Conservation (phyloP, 257 asterid species). For the Ehretia macrophylla region DNA sequence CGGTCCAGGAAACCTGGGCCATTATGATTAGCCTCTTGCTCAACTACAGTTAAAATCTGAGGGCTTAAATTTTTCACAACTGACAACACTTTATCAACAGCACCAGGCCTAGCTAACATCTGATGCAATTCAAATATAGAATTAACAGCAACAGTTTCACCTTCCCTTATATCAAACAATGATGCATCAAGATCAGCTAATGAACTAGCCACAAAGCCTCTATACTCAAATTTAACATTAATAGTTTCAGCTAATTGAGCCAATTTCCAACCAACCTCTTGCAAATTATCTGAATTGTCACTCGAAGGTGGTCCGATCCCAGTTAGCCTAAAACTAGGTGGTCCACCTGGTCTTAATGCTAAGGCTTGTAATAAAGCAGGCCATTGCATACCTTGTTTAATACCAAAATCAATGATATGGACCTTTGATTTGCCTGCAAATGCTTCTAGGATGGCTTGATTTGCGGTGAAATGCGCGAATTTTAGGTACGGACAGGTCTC, state of each 20-base stretch:
- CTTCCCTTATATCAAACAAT: neutral
- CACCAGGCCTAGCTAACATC: conserved; percentile 1
- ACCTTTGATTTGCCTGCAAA: conserved; percentile 29
- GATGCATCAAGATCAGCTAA: conserved; percentile 9
- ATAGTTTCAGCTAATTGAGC: conserved; percentile 6
- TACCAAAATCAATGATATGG: conserved; percentile 55
- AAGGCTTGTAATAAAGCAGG: conserved; percentile 55
- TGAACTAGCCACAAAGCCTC: neutral
- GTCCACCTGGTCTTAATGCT: conserved; percentile 30
- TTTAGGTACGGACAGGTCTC: conserved; percentile 44
- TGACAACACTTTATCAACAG: neutral
- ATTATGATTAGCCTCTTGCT: conserved; percentile 10
- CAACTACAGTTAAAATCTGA: conserved; percentile 1
- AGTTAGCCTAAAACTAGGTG: conserved; percentile 35
- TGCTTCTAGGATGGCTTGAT: conserved; percentile 48
- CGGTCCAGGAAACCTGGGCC: conserved; percentile 3
- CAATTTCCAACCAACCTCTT: neutral
- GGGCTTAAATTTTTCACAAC: conserved; percentile 11
- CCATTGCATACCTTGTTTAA: conserved; percentile 63
- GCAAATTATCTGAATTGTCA: neutral
- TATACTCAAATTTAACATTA: conserved; percentile 6
- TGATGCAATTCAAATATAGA: conserved; percentile 13
- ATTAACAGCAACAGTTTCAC: conserved; percentile 13
- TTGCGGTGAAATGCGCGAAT: conserved; percentile 46
- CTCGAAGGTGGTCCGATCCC: conserved; percentile 27